Conservation (phyloP, 2,329 filamentous ascomycete genomes). For the Cladorrhinum sp. region DNA sequence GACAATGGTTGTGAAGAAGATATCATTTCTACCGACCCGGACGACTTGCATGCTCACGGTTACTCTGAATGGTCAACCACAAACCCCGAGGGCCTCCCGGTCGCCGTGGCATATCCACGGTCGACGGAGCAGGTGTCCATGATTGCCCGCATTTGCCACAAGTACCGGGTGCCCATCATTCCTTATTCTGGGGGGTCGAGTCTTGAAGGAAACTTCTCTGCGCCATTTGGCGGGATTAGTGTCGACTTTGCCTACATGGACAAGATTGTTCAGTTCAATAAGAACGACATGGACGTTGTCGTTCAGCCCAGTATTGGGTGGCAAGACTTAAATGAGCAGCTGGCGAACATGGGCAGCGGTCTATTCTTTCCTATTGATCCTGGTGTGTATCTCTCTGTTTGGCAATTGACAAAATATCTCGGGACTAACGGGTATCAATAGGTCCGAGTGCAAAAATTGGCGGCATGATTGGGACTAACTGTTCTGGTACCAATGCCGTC, state of each 20-base stretch:
- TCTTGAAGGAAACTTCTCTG: slow-evolving; percentile 86
- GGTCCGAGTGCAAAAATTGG: slow-evolving; percentile 70
- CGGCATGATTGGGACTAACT: slow-evolving; percentile 79
- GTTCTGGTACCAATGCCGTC: slow-evolving; percentile 75
- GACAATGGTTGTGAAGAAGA: slow-evolving; percentile 47
- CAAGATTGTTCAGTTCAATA: slow-evolving; percentile 72
- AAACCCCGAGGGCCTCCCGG: slow-evolving; percentile 58
- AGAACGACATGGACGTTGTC: slow-evolving; percentile 87
- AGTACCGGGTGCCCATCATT: slow-evolving; percentile 78
- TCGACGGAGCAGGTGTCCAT: slow-evolving; percentile 57
- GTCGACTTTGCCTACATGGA: slow-evolving; percentile 91
- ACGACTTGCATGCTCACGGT: slow-evolving; percentile 60
- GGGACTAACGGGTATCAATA: too few species aligned
- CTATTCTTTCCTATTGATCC: slow-evolving; percentile 92
- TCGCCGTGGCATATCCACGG: slow-evolving; percentile 62
- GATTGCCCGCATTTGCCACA: slow-evolving; percentile 68
- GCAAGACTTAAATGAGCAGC: slow-evolving; percentile 77
- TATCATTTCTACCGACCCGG: slow-evolving; percentile 60
- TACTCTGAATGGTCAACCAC: slow-evolving; percentile 65
- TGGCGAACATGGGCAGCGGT: slow-evolving; percentile 66
- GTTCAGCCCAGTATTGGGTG: slow-evolving; percentile 91
- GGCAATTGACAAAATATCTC: background rate
- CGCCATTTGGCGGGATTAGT: slow-evolving; percentile 80
- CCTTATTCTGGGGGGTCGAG: slow-evolving; percentile 84
- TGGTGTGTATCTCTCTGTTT: slow-evolving; percentile 43